Base-by-base conservation (phyloP, 257 asterid genomes). In the Sherardia arvensis region DNA sequence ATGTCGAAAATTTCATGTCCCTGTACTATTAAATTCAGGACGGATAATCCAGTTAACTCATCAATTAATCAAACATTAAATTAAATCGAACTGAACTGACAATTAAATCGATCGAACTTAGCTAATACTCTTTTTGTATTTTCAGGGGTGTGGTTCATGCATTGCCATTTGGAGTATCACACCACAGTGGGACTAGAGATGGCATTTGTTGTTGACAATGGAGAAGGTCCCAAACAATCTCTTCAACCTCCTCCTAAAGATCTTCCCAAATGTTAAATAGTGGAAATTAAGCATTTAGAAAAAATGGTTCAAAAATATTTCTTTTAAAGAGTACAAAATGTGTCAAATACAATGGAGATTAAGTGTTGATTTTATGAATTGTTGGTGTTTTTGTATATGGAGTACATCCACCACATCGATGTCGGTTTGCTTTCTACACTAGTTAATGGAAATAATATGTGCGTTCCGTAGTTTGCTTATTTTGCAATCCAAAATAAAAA, bases 171-270 rank as follows among this genome's bases (percentile, higher is more conserved):
- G 53, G 88, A 85, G 68, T 67, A 78, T 11, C 92, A 85, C 78
- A 82, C 88, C 3, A 65, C 88, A 26, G 75, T 86, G 85, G 92
- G 88, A 28, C 83, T 85, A 8, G 79, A 85, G 83, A 85, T 85
- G 88, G 88, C 92, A 66, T 85, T 85, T 71, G 66, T 85, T 40
- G 88, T 82, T 71, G 86, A 82, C 61, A 74, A 82, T 78, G 92
- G 92, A 23, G 66, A 72, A 61, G 82, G 76, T 2, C 83, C 88
- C 25, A 72, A 80, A 22, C 72, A 85, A 33, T 68, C 79, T 69
- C 85, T 82, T 66, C 74, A 55, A 53, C 86, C 86, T 28, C 88
- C 91, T 43, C 88, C 88, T 1, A 49, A 14, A 25, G 92, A 85
- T 76, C 67, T 76, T 64, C 92, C 92, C 66, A 80, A 65, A 61